These are phyloP conservation scores for Mycena rosella DNA, from an alignment of 768 basidiomycete species.

Conservation along the genomic window DNA sequence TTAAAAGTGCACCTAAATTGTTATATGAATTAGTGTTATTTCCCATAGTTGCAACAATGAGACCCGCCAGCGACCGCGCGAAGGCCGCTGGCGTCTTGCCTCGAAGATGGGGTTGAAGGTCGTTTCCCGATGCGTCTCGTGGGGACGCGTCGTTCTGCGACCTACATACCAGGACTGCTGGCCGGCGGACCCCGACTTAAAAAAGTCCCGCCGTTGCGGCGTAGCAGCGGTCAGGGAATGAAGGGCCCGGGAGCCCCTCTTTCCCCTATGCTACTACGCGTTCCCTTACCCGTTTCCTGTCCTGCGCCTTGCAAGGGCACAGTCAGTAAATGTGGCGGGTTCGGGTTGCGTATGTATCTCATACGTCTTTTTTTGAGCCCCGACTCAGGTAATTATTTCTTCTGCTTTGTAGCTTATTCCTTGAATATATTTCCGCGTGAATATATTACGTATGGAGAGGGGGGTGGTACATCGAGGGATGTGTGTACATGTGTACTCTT, in stretches of 20 bases:
- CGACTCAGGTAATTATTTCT: not conserved
- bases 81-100: not conserved
- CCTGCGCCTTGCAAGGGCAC: not conserved
- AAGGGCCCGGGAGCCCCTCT: too few relatives aligned
- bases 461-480: too few relatives aligned
- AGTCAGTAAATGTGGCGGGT: constrained; percentile 3
- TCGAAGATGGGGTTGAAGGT: not conserved
- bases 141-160: not conserved
- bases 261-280: too few relatives aligned
- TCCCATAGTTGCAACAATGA: not conserved
- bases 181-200: not conserved
- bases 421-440: too few relatives aligned
- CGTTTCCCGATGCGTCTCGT: not conserved
- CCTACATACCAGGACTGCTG: not conserved
- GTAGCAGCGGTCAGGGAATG: too few relatives aligned
- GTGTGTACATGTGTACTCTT: too few relatives aligned
- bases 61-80: constrained; percentile 1
- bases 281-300: constrained; percentile 7
- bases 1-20: not conserved
- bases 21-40: not conserved
- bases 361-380: not conserved
- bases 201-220: not conserved
- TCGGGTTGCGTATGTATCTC: not conserved
- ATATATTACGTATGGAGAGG: not conserved
- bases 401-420: not conserved